Base-by-base conservation (phyloP, 768 basidiomycete species). In the Trametes sanguinea region DNA sequence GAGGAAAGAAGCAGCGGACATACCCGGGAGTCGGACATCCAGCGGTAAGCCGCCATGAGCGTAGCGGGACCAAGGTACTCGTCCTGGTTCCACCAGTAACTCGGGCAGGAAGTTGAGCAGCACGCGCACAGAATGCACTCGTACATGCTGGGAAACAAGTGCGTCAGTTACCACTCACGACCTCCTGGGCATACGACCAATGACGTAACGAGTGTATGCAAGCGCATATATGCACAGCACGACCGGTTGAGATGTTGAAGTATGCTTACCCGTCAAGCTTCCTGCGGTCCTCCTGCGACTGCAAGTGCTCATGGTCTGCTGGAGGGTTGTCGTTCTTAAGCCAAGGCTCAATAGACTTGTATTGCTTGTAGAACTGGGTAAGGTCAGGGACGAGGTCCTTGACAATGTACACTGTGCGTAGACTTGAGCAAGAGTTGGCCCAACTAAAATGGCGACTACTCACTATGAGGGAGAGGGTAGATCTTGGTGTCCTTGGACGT, bases 31-130 rank as follows among this genome's bases (percentile, higher is more conserved):
- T 98, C 96, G 0, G 95, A 95, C 72, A 99, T 96, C 96, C 96
- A 98, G 67, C 95, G 82, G 77, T 98, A 97, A 0, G 94, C 94
- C 69, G 94, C 92, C 94, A 98, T 94, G 69, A 98, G 79, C 0
- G 95, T 95, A 1, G 96, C 96, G 6, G 96, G 96, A 39, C 96
- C 95, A 43, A 99, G 89, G 76, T 99, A 99, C 75, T 94, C 91
- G 72, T 98, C 95, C 77, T 95, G 94, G 78, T 98, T 98, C 96
- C 96, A 98, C 96, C 96, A 98, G 77, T 98, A 97, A 33, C 89
- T 91, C 4, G 96, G 96, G 83, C 96, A 99, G 46, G 91, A 92
- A 0, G 96, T 98, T 45, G 95, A 95, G 80, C 96, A 99, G 78
- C 97, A 98, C 2, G 96, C 94, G 71, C 94, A 95, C 59, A 95